Base-by-base conservation (phyloP, 1,139 yeast genomes). In the Geotrichum cucujoidarum region DNA sequence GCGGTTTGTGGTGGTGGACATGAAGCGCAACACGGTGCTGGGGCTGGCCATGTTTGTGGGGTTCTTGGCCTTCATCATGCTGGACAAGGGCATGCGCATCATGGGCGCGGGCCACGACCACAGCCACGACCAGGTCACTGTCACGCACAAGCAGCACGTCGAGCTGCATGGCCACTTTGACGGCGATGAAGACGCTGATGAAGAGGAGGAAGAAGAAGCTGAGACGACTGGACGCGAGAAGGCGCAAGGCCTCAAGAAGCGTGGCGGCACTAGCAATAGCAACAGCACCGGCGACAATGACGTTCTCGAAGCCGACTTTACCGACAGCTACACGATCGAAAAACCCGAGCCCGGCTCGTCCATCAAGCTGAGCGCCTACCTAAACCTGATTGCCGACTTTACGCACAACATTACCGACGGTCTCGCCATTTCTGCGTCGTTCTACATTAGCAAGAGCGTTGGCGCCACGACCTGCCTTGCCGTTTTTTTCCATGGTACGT, bases 351-450 rank as follows among this genome's bases (percentile, higher is more conserved):
- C 50, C n/a, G 27, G 38, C 4, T 41, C 60, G 1, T 62, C 67
- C 1, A 59, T 61, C 25, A 63, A 60, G 43, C 68, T 73, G 1
- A 74, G 82, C n/a, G 81, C 84, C 2, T 76, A 79, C 57, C 64
- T 82, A 51, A 82, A 80, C 56, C 64, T 82, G 55, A 72, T 80
- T 48, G 80, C 87, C 0, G 87, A 81, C 54, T 77, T 81, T 54
- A 68, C 81, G 1, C 90, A 82, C 62, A 82, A 82, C 60, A 71
- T 81, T 52, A 80, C 87, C 1, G 89, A 83, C 58, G 89, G 89
- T 0, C 63, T 82, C 8, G 85, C 88, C 2, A 72, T 82, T 45
- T 75, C 86, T 1, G 76, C 87, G 0, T 75, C 87, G 7, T 82
- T 82, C 60, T 78, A 78, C 62, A 73, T 74, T 42, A 71, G 80